Base-by-base conservation (phyloP, 805 yeast species). In the Ogataea sp. region DNA sequence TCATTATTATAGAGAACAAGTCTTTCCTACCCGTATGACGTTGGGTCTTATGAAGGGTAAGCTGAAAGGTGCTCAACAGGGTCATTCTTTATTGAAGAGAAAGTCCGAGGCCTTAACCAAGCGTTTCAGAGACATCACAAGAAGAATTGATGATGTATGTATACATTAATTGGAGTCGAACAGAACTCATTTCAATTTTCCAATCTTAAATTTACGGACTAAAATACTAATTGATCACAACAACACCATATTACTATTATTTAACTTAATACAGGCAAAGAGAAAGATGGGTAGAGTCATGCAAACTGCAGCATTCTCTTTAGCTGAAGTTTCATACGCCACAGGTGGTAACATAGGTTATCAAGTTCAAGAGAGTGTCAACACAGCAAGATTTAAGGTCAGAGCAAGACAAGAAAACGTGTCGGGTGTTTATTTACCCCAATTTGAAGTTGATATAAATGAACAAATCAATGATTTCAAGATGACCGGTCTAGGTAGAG, bases 21-120 rank as follows among this genome's bases (percentile, higher is more conserved):
- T 89, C 34, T 89, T 89, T 63, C 96, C 97, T 26, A 89, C 97
- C 38, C 89, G 97, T 65, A 89, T 89, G 97, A 90, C 97, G 43
- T 75, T 90, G 50, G 88, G 95, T 36, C 62, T 85, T 43, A 93
- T 93, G 97, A 93, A 93, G 70, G 75, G 84, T 44, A 93, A 93
- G 64, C 76, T 93, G 58, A 90, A 89, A 65, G 98, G 98, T 40
- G 98, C 98, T 2, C 89, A 86, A 54, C 95, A 86, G 56, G 98
- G 98, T 28, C 95, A 93, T 61, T 84, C 94, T 14, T 70, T 90
- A 48, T 68, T 90, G 62, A 90, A 90, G 69, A 78, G 97, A 64
- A 90, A 90, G 62, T 88, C 97, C 6, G 98, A 90, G 65, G 98
- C 98, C 1, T 71, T 90, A 58, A 93, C 97, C 17, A 88, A 89